Base-by-base conservation (phyloP, 1,284 basidiomycete genomes). In the Ustilago bromivora region DNA sequence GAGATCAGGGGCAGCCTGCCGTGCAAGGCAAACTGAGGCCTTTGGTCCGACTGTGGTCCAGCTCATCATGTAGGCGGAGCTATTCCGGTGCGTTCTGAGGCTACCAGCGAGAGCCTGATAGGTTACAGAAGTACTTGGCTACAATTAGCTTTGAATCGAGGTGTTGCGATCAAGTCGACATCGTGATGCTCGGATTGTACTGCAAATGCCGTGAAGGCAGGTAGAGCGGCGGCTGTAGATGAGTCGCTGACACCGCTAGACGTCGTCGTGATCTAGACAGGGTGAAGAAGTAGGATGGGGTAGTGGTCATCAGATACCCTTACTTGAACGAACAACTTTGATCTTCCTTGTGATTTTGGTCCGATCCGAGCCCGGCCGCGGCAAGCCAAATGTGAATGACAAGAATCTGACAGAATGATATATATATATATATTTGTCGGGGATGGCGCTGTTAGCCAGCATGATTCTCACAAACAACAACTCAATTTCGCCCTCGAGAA, bases 301-400 rank as follows among this genome's bases (percentile, higher is more conserved):
- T n/a, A n/a, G n/a, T n/a, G 41, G 31, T 34, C 31, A 38, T 8
- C 15, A 41, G 19, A 32, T 23, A 41, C 10, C 55, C 40, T 55
- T 54, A 12, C 23, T 34, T 23, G 52, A 49, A 43, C 6, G 52
- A 31, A 15, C 57, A 66, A 51, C 49, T 53, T 61, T 54, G 47
- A 52, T 52, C 58, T 60, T 60, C 35, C n/a, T 10, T 59, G 31
- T 36, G 54, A 43, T 15, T 61, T 61, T 61, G 34, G 53, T 61
- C 46, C 28, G 31, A 61, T 36, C 65, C 65, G 65, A 66, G 43
- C 53, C 52, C 43, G 64, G 57, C 64, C 41, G 51, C 32, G 54
- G 51, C 23, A 38, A 31, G 55, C 61, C 61, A 53, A 58, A 11
- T 53, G 23, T 28, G 2, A 28, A 28, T 28, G 23, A 28, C 2